Percentiles rank a stretch among this genome's conserved stretches.
Evolutionary conservation across 176 grass and related monocot species (phyloP).

Genomic region (Musa troglodytarum): DNA sequence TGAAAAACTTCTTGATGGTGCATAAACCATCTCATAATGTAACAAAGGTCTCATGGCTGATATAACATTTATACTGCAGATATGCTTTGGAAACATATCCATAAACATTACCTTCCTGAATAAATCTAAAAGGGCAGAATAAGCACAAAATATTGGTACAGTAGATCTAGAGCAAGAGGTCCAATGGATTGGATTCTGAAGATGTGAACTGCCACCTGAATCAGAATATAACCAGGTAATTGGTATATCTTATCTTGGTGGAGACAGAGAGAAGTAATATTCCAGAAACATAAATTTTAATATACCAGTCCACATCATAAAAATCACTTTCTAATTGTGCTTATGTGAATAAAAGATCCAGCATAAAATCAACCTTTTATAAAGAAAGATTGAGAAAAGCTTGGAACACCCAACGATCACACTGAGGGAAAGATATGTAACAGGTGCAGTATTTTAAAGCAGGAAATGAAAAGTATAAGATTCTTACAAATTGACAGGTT

Average conservation of each 20-base stretch:
- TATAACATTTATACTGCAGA: no score
- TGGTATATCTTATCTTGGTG: background rate
- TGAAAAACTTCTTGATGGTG: no score
- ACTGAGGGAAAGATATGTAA: background rate
- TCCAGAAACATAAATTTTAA: background rate
- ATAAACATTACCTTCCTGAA: no score
- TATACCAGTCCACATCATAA: background rate
- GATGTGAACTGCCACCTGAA: background rate
- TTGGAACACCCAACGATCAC: background rate
- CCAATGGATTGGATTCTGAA: background rate
- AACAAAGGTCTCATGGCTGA: no score
- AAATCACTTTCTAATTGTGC: background rate
- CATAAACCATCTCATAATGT: no score
- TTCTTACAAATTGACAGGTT: conserved; percentile 48
- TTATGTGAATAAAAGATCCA: background rate
- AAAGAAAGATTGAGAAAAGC: background rate
- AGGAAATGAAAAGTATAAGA: background rate
- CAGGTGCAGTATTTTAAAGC: background rate
- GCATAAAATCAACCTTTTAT: background rate
- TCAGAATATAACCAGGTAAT: background rate
- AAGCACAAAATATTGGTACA: no score
- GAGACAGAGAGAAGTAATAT: background rate
- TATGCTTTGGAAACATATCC: no score
- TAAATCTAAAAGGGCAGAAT: no score
- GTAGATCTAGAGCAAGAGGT: background rate